These are phyloP conservation scores for Lactarius evosmus DNA, from an alignment of 768 basidiomycete species.

Conservation along the genomic window DNA sequence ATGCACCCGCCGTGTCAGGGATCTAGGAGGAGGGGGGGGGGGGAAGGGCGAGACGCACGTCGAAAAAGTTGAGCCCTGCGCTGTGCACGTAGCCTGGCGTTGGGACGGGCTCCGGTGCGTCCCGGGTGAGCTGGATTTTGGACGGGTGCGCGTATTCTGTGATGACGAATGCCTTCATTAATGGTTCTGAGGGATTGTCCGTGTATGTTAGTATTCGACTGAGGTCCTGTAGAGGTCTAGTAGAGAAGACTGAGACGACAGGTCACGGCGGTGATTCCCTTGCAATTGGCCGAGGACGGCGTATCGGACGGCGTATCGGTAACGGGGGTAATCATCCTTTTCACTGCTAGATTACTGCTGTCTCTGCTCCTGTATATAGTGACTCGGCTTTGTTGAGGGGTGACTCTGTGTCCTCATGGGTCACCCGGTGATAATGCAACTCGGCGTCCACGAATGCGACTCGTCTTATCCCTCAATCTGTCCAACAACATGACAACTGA, in stretches of 20 bases:
- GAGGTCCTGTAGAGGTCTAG: neutral
- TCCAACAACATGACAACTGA: too few relatives aligned
- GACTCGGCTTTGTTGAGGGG: too few relatives aligned
- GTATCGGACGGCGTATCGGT: too few relatives aligned
- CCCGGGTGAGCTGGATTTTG: constrained; percentile 38
- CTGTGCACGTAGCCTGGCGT: constrained; percentile 43
- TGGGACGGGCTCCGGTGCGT: constrained; percentile 41
- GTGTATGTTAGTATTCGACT: neutral
- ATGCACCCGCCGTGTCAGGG: neutral
- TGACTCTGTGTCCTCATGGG: too few relatives aligned
- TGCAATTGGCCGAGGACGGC: neutral
- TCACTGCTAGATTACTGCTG: too few relatives aligned
- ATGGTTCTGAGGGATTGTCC: neutral
- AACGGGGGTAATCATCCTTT: too few relatives aligned
- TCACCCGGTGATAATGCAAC: too few relatives aligned
- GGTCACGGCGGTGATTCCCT: neutral
- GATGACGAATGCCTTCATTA: constrained; percentile 79
- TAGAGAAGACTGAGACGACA: neutral
- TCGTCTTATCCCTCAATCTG: too few relatives aligned
- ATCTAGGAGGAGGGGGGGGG: neutral
- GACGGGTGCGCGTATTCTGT: constrained; percentile 54
- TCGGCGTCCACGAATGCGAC: too few relatives aligned
- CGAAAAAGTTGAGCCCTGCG: constrained; percentile 52
- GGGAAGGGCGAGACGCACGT: constrained; percentile 29
- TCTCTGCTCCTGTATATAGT: too few relatives aligned